Base-by-base conservation (phyloP, 495 filamentous ascomycete genomes). In the Neurospora intermedia region DNA sequence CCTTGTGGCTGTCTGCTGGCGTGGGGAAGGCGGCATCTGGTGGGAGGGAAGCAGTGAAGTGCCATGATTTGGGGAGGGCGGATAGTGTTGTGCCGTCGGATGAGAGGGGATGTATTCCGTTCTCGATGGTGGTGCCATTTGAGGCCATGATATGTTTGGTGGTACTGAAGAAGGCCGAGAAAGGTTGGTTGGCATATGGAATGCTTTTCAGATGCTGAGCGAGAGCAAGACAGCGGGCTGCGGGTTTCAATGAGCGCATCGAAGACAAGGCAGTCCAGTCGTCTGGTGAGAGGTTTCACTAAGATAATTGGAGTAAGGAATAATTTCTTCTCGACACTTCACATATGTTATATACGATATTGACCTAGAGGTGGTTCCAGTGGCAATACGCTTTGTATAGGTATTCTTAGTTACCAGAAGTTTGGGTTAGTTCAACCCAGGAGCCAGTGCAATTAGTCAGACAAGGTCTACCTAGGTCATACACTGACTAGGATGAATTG, bases 1-100 rank as follows among this genome's bases (percentile, higher is more conserved):
- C 93, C 70, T 89, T 87, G 79, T 96, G 92, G 6, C 94, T 97
- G 66, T 83, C 84, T 27, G 89, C 87, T 2, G 96, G 93, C 0
- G 93, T 96, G 20, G 93, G 90, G 81, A 94, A 97, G 15, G 86
- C 81, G 38, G 91, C 84, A 80, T 99, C 96, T 15, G 94, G 81
- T 13, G 93, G 91, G 15, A 97, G 87, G 39, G 88, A 90, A 7
- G 87, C 89, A 6, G 92, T 97, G 83, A 97, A 97, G 72, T 84
- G 86, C 85, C 91, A 93, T 54, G 93, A 92, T 81, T 97, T 98
- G 35, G 92, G 93, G 45, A 99, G 85, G 13, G 93, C 90, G 69
- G 84, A 80, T 43, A 97, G 83, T 38, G 92, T 82, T 9, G 73
- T 71, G 39, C 79, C 79, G 23, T 76, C 71, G 13, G 43, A 54